A percentile compares a stretch with the other conserved stretches of the same genome.
phyloP scores from a whole-genome alignment of 108 stramenopile species.

The Hondaea fermentalgiana region DNA sequence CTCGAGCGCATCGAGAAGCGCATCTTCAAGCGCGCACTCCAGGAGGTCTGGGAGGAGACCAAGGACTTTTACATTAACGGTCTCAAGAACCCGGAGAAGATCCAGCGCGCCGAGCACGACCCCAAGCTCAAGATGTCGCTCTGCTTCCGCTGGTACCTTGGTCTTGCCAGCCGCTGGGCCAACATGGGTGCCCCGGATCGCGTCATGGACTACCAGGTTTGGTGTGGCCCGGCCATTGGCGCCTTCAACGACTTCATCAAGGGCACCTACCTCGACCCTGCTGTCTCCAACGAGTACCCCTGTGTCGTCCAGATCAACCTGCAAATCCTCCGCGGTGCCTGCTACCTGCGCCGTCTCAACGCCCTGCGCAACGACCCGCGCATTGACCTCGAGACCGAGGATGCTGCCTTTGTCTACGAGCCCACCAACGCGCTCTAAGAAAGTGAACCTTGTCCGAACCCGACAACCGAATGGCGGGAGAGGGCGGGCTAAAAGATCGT shows the following conservation, averaged over 20 bases:
- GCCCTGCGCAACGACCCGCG: neutral
- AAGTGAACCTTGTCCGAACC: neutral
- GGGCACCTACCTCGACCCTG: neutral
- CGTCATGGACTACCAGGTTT: slow-evolving; percentile 1
- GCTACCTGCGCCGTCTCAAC: neutral
- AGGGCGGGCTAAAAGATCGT: no score
- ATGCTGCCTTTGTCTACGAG: neutral
- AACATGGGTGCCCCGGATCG: neutral
- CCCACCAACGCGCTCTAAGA: neutral
- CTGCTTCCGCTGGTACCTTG: slow-evolving; percentile 3
- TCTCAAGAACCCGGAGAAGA: neutral
- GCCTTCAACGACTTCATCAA: slow-evolving; percentile 10
- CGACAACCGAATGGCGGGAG: no score
- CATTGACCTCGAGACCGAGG: neutral
- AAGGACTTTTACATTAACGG: neutral
- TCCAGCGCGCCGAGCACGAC: neutral
- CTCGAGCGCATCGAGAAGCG: neutral
- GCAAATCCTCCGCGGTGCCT: neutral
- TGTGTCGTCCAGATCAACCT: neutral
- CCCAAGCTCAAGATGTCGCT: slow-evolving; percentile 4
- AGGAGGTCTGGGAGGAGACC: neutral
- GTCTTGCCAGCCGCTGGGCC: neutral
- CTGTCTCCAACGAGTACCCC: neutral
- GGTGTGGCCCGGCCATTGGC: neutral
- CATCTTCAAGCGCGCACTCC: neutral